Percentiles rank a stretch among this genome's conserved stretches.
phyloP scores from a whole-genome alignment of 352 stramenopile species.

The Phytophthora constricta region DNA sequence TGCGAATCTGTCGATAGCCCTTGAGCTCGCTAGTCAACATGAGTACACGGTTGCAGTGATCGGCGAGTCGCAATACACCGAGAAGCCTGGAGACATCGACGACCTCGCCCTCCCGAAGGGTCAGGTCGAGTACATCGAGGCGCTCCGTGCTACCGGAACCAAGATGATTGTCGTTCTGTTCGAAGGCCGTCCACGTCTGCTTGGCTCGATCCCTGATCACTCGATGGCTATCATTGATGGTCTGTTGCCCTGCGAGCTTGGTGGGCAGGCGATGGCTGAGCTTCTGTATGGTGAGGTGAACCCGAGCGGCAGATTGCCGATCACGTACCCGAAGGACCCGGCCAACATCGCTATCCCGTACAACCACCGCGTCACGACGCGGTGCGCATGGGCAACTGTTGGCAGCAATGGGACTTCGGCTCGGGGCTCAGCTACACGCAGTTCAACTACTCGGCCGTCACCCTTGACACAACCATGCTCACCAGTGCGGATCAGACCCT shows the following conservation, averaged over 20 bases:
- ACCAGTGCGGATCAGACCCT: slow-evolving; percentile 25
- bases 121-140: slow-evolving; percentile 76
- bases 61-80: slow-evolving; percentile 77
- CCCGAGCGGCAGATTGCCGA: slow-evolving; percentile 76
- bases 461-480: slow-evolving; percentile 44
- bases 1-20: slow-evolving; percentile 56
- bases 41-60: slow-evolving; percentile 75
- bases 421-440: slow-evolving; percentile 70
- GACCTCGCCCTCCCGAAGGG: slow-evolving; percentile 65
- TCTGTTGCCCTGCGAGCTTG: slow-evolving; percentile 71
- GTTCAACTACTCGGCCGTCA: slow-evolving; percentile 58
- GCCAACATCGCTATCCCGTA: slow-evolving; percentile 69
- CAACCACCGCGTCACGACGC: slow-evolving; percentile 63
- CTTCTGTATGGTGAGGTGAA: slow-evolving; percentile 81
- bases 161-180: slow-evolving; percentile 85
- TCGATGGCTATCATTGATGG: slow-evolving; percentile 80
- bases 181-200: slow-evolving; percentile 73
- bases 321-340: slow-evolving; percentile 79
- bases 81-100: slow-evolving; percentile 87
- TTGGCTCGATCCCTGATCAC: slow-evolving; percentile 50
- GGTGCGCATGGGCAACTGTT: slow-evolving; percentile 55
- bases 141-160: slow-evolving; percentile 61
- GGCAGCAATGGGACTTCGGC: slow-evolving; percentile 71
- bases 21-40: slow-evolving; percentile 44
- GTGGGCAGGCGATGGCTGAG: slow-evolving; percentile 83